These are phyloP conservation scores for Raphanus raphanistrum DNA, from an alignment of 345 rosid genomes.

Conservation along the genomic window DNA sequence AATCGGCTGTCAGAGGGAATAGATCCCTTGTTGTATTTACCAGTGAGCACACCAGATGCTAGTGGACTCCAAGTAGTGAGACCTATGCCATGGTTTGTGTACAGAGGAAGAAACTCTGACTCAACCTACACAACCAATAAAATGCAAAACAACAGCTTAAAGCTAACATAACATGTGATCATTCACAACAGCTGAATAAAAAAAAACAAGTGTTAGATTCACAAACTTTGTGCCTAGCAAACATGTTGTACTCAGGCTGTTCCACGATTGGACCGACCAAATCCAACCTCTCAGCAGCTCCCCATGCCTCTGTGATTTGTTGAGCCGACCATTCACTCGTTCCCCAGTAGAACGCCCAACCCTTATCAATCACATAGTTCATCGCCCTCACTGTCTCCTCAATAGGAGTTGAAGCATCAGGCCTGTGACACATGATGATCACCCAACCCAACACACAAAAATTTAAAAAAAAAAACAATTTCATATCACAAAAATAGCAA, in stretches of 20 bases:
- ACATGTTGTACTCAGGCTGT: slow-evolving; percentile 90
- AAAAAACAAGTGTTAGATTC: background rate
- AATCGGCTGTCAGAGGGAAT: slow-evolving; percentile 92
- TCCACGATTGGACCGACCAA: slow-evolving; percentile 92
- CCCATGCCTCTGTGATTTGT: slow-evolving; percentile 99
- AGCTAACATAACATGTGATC: background rate
- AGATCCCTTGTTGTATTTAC: slow-evolving; percentile 83
- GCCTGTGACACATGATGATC: slow-evolving; percentile 49
- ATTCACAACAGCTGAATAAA: background rate
- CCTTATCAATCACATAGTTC: slow-evolving; percentile 93
- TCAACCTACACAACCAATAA: slow-evolving; percentile 57
- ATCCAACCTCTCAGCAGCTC: slow-evolving; percentile 77
- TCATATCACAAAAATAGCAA: slow-evolving; percentile 7
- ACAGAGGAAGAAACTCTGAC: slow-evolving; percentile 84
- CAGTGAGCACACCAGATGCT: slow-evolving; percentile 96
- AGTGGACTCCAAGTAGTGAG: slow-evolving; percentile 99
- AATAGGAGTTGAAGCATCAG: slow-evolving; percentile 82
- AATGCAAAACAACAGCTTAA: background rate
- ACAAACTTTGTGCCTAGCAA: slow-evolving; percentile 85
- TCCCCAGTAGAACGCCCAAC: slow-evolving; percentile 99
- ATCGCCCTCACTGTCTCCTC: slow-evolving; percentile 98
- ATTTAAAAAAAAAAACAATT: background rate
- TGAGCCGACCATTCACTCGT: slow-evolving; percentile 99
- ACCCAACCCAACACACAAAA: background rate
- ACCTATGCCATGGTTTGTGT: slow-evolving; percentile 83